Conservation (phyloP, 2,329 filamentous ascomycete species). For the Claviceps digitariae region DNA sequence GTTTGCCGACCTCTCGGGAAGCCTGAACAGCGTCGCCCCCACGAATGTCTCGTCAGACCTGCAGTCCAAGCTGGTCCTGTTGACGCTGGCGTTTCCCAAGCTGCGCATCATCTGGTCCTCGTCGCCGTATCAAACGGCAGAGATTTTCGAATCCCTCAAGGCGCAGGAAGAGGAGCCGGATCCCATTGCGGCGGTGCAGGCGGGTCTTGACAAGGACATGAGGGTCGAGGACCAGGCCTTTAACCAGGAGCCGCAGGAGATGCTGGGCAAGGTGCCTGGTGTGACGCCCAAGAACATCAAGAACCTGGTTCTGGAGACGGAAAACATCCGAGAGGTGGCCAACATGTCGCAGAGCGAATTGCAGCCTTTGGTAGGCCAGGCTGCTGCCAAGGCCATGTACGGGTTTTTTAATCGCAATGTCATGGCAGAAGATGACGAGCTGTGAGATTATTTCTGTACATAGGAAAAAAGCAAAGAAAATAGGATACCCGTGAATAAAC, state of each 20-base stretch:
- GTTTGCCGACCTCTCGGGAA: slow-evolving; percentile 53
- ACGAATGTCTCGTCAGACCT: slow-evolving; percentile 53
- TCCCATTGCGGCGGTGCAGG: slow-evolving; percentile 70
- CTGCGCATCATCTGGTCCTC: slow-evolving; percentile 89
- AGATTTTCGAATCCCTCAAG: slow-evolving; percentile 92
- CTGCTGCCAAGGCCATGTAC: slow-evolving; percentile 58
- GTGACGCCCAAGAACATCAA: slow-evolving; percentile 68
- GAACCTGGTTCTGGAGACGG: slow-evolving; percentile 56
- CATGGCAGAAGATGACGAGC: slow-evolving; percentile 30
- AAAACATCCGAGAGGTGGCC: slow-evolving; percentile 68
- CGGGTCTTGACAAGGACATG: slow-evolving; percentile 51
- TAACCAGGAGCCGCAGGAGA: slow-evolving; percentile 77
- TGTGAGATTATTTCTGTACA: background rate
- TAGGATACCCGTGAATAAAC: slow-evolving; percentile 6
- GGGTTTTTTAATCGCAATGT: slow-evolving; percentile 64
- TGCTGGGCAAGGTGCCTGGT: slow-evolving; percentile 74
- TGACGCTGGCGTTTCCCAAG: slow-evolving; percentile 82
- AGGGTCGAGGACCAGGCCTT: slow-evolving; percentile 57
- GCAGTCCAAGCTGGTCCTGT: slow-evolving; percentile 80
- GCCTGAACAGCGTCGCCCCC: slow-evolving; percentile 48
- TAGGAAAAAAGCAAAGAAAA: background rate
- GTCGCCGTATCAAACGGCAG: slow-evolving; percentile 87
- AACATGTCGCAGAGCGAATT: slow-evolving; percentile 72
- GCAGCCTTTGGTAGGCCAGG: slow-evolving; percentile 59
- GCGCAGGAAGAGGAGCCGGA: slow-evolving; percentile 82